Percentiles rank a stretch among this genome's conserved stretches.
Evolutionary conservation across 2,329 filamentous ascomycete genomes (phyloP).

Genomic region (Drechslerella coelobrocha): DNA sequence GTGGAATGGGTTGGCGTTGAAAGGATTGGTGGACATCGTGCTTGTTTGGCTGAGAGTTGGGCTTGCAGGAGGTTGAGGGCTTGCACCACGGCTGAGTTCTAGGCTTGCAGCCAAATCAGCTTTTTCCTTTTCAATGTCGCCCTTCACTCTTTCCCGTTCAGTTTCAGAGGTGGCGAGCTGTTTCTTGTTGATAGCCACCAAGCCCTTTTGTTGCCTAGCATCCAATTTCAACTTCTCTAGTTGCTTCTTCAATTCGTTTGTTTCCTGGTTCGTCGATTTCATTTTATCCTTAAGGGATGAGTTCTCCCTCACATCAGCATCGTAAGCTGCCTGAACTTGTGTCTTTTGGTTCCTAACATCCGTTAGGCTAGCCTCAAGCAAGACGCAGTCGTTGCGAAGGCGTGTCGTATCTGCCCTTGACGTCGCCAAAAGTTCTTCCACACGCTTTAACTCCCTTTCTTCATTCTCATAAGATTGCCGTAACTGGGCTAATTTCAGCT

Average conservation of each 20-base stretch:
- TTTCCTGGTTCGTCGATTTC: slow-evolving; percentile 78
- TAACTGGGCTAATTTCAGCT: slow-evolving; percentile 83
- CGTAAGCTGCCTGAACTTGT: slow-evolving; percentile 74
- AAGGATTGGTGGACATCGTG: slow-evolving; percentile 49
- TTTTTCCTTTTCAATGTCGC: slow-evolving; percentile 74
- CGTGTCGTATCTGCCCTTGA: slow-evolving; percentile 83
- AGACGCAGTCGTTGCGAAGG: slow-evolving; percentile 80
- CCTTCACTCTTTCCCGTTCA: slow-evolving; percentile 85
- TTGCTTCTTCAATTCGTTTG: slow-evolving; percentile 82
- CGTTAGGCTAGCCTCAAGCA: slow-evolving; percentile 79
- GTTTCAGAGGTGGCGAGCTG: slow-evolving; percentile 87
- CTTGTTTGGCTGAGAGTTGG: slow-evolving; percentile 59
- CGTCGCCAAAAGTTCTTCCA: slow-evolving; percentile 80
- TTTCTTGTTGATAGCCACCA: slow-evolving; percentile 98
- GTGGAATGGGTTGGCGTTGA: slow-evolving; percentile 87
- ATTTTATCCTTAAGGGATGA: slow-evolving; percentile 85
- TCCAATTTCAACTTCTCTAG: slow-evolving; percentile 93
- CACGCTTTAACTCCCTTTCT: slow-evolving; percentile 79
- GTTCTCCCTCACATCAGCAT: slow-evolving; percentile 90
- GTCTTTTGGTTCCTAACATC: slow-evolving; percentile 84
- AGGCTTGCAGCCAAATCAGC: slow-evolving; percentile 61
- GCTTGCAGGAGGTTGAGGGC: slow-evolving; percentile 68
- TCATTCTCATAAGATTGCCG: slow-evolving; percentile 91
- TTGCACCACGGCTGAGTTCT: slow-evolving; percentile 64
- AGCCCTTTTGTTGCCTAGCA: slow-evolving; percentile 90